Percentiles rank a stretch among this genome's conserved stretches.
These are phyloP conservation scores for Kwoniella sp. DNA, from an alignment of 768 basidiomycete species.

Conservation along the genomic window DNA sequence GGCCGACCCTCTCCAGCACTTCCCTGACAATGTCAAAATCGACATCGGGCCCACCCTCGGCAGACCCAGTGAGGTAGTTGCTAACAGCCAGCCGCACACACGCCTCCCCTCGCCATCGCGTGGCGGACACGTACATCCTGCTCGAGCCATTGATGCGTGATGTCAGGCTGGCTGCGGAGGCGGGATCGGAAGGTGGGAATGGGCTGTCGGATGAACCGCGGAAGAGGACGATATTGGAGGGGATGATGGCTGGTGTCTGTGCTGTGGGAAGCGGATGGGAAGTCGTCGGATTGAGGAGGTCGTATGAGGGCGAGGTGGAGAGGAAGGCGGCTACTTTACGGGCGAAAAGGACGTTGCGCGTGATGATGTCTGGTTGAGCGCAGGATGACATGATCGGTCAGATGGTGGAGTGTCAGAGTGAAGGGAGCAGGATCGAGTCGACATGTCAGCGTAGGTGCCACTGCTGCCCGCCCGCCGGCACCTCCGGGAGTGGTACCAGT, in stretches of 20 bases:
- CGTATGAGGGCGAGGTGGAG: conserved; percentile 20
- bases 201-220: conserved; percentile 20
- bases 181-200: conserved; percentile 25
- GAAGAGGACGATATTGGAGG: conserved; percentile 52
- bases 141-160: conserved; percentile 49
- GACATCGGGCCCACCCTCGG: conserved; percentile 22
- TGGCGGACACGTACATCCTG: conserved; percentile 50
- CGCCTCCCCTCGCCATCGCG: conserved; percentile 49
- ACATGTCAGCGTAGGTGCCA: no score
- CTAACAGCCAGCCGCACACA: conserved; percentile 53
- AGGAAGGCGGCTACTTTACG: conserved; percentile 47
- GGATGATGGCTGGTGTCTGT: conserved; percentile 21
- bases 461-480: no score
- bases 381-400: no score
- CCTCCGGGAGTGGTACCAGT: no score
- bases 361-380: conserved; percentile 38
- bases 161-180: conserved; percentile 28
- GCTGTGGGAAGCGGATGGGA: neutral
- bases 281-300: conserved; percentile 35
- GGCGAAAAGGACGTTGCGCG: conserved; percentile 51
- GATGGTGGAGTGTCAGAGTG: no score
- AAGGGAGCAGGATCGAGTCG: no score
- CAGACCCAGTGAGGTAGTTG: conserved; percentile 47
- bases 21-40: conserved; percentile 27
- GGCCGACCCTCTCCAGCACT: conserved; percentile 32